phyloP scores from a whole-genome alignment of 495 filamentous ascomycete species.

The Aeminium ludgeri region DNA sequence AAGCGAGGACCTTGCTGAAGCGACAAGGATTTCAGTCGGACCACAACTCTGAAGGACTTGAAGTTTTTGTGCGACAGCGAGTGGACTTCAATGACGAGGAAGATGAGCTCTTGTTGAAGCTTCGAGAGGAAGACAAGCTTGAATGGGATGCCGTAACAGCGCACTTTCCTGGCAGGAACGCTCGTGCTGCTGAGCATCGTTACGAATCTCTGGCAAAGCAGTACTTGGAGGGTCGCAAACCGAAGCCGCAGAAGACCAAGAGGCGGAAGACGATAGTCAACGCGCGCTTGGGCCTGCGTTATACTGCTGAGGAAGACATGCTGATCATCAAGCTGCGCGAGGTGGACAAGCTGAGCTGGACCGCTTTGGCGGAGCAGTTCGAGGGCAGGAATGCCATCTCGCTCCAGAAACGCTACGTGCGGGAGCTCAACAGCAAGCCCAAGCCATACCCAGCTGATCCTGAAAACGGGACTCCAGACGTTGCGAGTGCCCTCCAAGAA shows the following conservation, averaged over 20 bases:
- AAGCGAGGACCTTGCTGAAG: slow-evolving; percentile 7
- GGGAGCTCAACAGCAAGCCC: slow-evolving; percentile 1
- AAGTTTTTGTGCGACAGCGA: not conserved
- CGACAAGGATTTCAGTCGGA: slow-evolving; percentile 9
- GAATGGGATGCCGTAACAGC: slow-evolving; percentile 7
- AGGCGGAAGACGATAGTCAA: not conserved
- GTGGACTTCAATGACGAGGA: slow-evolving; percentile 5
- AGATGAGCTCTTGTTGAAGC: slow-evolving; percentile 11
- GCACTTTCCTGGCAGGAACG: slow-evolving; percentile 1
- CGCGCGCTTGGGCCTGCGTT: no score
- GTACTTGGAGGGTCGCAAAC: not conserved
- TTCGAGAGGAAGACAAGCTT: slow-evolving; percentile 8
- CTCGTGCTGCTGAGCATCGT: slow-evolving; percentile 1
- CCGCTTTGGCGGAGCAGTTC: slow-evolving; percentile 5
- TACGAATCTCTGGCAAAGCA: slow-evolving; percentile 5
- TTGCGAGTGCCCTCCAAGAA: no score
- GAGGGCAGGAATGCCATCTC: slow-evolving; percentile 6
- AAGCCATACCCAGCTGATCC: no score
- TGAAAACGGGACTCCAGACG: no score
- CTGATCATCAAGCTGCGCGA: slow-evolving; percentile 12
- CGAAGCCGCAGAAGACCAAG: not conserved
- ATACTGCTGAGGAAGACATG: slow-evolving; percentile 7
- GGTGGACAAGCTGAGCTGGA: slow-evolving; percentile 12
- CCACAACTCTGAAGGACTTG: not conserved
- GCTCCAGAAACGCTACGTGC: slow-evolving; percentile 16